Conservation (phyloP, 345 rosid genomes). For the Noccaea caerulescens region DNA sequence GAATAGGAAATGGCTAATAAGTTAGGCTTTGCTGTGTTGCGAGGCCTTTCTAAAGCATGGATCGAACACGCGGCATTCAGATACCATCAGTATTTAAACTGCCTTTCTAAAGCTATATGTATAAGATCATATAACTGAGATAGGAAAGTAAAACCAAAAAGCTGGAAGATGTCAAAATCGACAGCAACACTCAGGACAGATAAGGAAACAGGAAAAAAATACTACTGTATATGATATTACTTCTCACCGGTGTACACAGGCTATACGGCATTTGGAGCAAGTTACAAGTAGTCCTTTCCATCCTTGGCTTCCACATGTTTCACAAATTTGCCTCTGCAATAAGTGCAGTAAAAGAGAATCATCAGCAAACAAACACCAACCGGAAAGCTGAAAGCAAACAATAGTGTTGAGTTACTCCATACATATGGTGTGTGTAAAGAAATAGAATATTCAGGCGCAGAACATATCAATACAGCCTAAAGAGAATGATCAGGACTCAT, state of each 20-base stretch:
- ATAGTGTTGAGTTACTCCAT: neutral
- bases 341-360: slow-evolving; percentile 23
- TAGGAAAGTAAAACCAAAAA: slow-evolving; percentile 17
- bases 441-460: neutral
- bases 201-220: slow-evolving; percentile 7
- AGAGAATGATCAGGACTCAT: slow-evolving; percentile 12
- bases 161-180: neutral
- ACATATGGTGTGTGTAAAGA: neutral
- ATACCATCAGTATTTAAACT: neutral
- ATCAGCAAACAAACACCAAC: slow-evolving; percentile 24
- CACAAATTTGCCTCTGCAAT: slow-evolving; percentile 48
- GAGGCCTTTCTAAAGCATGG: slow-evolving; percentile 39
- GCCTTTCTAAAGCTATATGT: slow-evolving; percentile 17
- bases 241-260: slow-evolving; percentile 59
- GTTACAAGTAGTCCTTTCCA: slow-evolving; percentile 37
- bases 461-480: neutral
- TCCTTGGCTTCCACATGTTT: slow-evolving; percentile 54
- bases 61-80: slow-evolving; percentile 64
- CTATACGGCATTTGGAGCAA: slow-evolving; percentile 50
- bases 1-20: neutral
- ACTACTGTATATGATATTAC: neutral
- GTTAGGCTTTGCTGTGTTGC: neutral
- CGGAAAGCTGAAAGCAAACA: slow-evolving; percentile 7
- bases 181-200: slow-evolving; percentile 13
- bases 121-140: slow-evolving; percentile 2